Evolutionary conservation across 2,329 filamentous ascomycete genomes (phyloP), one percentile per base, ranked within the genome.

Genomic region (Pseudocercospora crystallina): DNA sequence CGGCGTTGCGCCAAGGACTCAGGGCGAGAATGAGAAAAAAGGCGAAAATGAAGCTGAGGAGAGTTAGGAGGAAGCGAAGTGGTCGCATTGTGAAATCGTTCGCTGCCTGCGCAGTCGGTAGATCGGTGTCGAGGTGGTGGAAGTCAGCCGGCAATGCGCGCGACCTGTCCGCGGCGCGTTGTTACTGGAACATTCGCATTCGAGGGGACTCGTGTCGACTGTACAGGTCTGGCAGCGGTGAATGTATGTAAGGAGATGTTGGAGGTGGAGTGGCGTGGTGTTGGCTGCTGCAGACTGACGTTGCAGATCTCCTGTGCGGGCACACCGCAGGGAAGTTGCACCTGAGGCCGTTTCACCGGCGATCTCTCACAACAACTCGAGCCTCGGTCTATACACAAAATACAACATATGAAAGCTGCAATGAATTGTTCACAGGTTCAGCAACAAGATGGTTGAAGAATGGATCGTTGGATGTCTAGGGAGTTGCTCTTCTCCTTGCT

Each of bases 11-110:
- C 48, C 60, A 63, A 13, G 66, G 66, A 17, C 64, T 66, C 40
- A 73, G 53, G 60, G 70, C 74, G 34, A 76, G 62, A 8, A 78
- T 67, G n/a, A 76, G 59, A 31, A 72, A 67, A 51, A 75, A 68
- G 54, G 71, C 68, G 34, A 73, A 44, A 38, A 76, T 54, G 64
- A 69, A 73, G 43, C 71, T 69, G n/a, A 68, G 61, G 43, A 78
- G 65, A 48, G 73, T 70, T 17, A 77, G 60, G 39, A 73, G 62
- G 43, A 73, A 69, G 53, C 70, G 71, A 37, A 72, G 58, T 45
- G 65, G 71, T 45, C 69, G 66, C 71, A 73, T 73, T 38, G 51
- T 67, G 57, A 30, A 26, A 8, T 29, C 12, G 10, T 10, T 5
- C 20, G 15, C 20, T 14, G 17, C 39, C 13, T 12, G 29, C 29